These are phyloP conservation scores for Dioscorea cayenensis DNA, from an alignment of 116 monocot species.

Conservation along the genomic window DNA sequence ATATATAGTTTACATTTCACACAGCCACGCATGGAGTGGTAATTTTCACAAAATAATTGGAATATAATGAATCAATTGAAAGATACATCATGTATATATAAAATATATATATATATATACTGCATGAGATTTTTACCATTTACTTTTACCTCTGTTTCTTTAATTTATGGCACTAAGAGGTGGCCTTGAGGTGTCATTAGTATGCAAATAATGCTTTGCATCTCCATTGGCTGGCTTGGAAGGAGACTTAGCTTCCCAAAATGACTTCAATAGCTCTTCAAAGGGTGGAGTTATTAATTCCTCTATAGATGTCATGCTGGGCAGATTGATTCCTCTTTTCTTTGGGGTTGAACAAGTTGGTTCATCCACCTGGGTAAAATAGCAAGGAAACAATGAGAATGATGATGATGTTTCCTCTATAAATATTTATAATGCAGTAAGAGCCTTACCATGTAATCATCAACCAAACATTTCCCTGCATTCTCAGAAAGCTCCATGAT, in stretches of 20 bases:
- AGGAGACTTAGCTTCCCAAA: slow-evolving; percentile 20
- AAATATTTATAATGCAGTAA: background rate
- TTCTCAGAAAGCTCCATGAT: slow-evolving; percentile 46
- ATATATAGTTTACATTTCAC: too few relatives aligned
- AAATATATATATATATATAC: too few relatives aligned
- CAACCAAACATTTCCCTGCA: slow-evolving; percentile 45
- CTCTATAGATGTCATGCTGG: slow-evolving; percentile 37
- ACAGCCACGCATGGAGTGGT: too few relatives aligned
- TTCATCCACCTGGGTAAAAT: slow-evolving; percentile 40
- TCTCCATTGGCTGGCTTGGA: slow-evolving; percentile 42
- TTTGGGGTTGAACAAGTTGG: slow-evolving; percentile 58
- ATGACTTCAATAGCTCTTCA: slow-evolving; percentile 53
- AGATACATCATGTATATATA: too few relatives aligned
- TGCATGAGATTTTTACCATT: background rate
- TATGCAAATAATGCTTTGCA: slow-evolving; percentile 19
- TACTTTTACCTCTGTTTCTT: too few relatives aligned
- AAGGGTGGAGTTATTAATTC: slow-evolving; percentile 52
- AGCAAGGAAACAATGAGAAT: background rate
- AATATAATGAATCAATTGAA: too few relatives aligned
- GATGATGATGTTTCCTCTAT: background rate
- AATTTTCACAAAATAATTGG: too few relatives aligned
- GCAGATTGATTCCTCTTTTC: slow-evolving; percentile 37
- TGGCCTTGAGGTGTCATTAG: slow-evolving; percentile 8
- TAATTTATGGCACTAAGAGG: slow-evolving; percentile 49
- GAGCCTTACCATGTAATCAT: slow-evolving; percentile 60